Percentiles rank a stretch among this genome's conserved stretches.
Evolutionary conservation across 1,139 yeast genomes (phyloP).

Genomic region (Eremothecium sinecaudum): DNA sequence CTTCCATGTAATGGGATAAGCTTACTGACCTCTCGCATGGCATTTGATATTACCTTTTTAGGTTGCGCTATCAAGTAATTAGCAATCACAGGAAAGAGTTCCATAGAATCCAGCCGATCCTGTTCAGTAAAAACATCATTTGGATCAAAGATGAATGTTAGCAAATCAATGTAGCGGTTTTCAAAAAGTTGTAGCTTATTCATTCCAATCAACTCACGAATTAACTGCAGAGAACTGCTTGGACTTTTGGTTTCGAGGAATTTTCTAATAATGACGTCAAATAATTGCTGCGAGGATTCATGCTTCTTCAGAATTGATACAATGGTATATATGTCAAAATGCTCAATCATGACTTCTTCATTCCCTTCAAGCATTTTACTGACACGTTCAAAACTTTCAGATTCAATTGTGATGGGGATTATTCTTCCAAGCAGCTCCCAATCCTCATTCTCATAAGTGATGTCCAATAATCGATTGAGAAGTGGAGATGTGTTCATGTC

Average conservation of each 20-base stretch:
- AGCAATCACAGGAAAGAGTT: slow-evolving; percentile 4
- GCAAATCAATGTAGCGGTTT: slow-evolving; percentile 10
- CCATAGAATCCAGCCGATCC: slow-evolving; percentile 3
- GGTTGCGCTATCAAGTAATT: slow-evolving; percentile 4
- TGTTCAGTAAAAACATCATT: slow-evolving; percentile 4
- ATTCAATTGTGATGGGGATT: neutral
- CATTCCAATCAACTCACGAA: slow-evolving; percentile 7
- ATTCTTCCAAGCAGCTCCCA: slow-evolving; percentile 1
- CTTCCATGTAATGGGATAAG: slow-evolving; percentile 5
- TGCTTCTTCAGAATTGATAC: slow-evolving; percentile 10
- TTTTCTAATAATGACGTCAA: slow-evolving; percentile 8
- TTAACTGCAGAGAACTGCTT: slow-evolving; percentile 6
- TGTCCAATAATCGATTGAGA: neutral
- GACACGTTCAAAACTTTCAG: neutral
- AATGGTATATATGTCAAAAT: slow-evolving; percentile 1
- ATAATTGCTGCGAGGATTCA: slow-evolving; percentile 8
- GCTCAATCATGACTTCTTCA: neutral
- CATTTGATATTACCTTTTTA: slow-evolving; percentile 4
- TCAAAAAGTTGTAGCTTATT: slow-evolving; percentile 10
- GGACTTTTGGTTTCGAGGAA: slow-evolving; percentile 4
- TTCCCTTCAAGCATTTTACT: slow-evolving; percentile 1
- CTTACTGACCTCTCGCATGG: slow-evolving; percentile 4
- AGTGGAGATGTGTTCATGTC: neutral
- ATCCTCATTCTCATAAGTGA: neutral
- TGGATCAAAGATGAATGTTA: slow-evolving; percentile 10